Evolutionary conservation across 257 asterid species (phyloP), one percentile per base, ranked within the genome.

Genomic region (Leptodermis oblonga): DNA sequence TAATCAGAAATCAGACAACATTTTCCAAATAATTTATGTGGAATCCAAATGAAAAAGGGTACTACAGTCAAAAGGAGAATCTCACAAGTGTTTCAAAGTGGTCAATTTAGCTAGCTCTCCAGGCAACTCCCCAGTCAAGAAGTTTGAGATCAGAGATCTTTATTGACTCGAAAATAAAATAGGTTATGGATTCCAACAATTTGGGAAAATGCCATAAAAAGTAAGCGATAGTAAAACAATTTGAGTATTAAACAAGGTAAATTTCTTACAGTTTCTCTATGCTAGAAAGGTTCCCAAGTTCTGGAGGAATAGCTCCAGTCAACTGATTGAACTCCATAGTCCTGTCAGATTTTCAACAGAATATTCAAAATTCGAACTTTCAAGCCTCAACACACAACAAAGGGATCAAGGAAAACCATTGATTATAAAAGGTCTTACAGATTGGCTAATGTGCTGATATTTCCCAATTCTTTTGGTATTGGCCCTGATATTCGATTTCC

Each of bases 271-370:
- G 1, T 87, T 68, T 84, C 66, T 73, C 74, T 34, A 89, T 73
- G 68, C 61, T 72, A 53, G 85, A 68, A 55, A 87, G 79, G 72
- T 78, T 70, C 45, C 94, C 96, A 13, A 85, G 54, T 78, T 85
- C 87, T 2, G 86, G 88, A 84, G 94, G 96, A 61, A 89, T 84
- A 67, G 82, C 4, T 68, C 94, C 96, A 52, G 85, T 70, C 70
- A 89, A 58, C 75, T 84, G 90, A 84, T 89, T 89, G 85, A 5
- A 71, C 67, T 82, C 90, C 68, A 89, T 45, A n/a, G 79, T 31
- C 69, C 84, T 82, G 86, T 73, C 68, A 61, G 12, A 49, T 56
- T 22, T 9, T 56, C 8, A 12, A 9, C 10, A 9, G 33, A 37
- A 1, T n/a, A 46, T 49, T 31, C 53, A 33, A 55, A 4, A 14